These are phyloP conservation scores for Tillandsia fasciculata DNA, from an alignment of 176 grass and related monocot genomes.

Conservation along the genomic window DNA sequence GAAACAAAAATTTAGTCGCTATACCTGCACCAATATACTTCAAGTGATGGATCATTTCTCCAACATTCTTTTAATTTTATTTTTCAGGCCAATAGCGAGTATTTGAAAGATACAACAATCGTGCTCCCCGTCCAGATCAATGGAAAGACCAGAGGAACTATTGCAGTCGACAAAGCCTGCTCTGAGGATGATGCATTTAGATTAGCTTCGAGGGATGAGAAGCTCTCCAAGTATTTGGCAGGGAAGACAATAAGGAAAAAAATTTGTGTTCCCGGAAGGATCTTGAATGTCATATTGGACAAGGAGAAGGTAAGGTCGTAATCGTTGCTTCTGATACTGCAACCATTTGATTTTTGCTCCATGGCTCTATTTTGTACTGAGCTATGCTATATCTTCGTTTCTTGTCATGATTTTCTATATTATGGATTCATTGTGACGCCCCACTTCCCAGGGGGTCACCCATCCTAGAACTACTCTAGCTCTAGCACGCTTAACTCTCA, in stretches of 20 bases:
- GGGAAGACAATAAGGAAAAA: conserved; percentile 62
- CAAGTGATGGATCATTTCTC: background rate
- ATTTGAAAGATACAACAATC: conserved; percentile 66
- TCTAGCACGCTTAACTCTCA: too few relatives aligned
- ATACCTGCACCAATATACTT: background rate
- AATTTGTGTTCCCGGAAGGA: conserved; percentile 89
- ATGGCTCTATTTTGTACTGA: conserved; percentile 13
- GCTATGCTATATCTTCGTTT: background rate
- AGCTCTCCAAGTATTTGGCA: conserved; percentile 73
- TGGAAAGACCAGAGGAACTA: conserved; percentile 87
- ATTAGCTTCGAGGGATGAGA: conserved; percentile 60
- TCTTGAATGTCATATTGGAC: conserved; percentile 88
- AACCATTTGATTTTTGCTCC: conserved; percentile 15
- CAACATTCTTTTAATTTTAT: conserved; percentile 15
- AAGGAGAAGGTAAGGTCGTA: conserved; percentile 57
- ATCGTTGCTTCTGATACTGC: conserved; percentile 12
- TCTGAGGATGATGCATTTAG: conserved; percentile 64
- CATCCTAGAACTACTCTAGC: too few relatives aligned
- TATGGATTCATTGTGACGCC: background rate
- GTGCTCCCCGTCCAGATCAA: conserved; percentile 92
- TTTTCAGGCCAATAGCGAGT: conserved; percentile 67
- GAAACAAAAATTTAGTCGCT: background rate
- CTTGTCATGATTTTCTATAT: background rate
- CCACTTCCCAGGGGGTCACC: too few relatives aligned
- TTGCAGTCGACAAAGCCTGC: conserved; percentile 62